Conservation (phyloP, 106 monocot species). For the Platanthera guangdongensis region DNA sequence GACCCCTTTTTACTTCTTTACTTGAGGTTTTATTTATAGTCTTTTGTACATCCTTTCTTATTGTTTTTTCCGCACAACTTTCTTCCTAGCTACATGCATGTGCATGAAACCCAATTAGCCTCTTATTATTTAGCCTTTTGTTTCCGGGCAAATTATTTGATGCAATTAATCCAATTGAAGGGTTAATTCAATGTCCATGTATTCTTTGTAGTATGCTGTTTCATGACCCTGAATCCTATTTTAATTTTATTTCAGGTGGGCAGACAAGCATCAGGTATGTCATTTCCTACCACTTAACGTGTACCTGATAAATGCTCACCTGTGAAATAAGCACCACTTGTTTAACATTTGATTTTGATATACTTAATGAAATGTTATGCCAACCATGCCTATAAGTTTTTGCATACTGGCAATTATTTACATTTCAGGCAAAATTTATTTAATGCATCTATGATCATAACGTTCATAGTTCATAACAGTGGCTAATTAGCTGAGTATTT, state of each 20-base stretch:
- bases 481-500: neutral
- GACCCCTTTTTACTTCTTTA: neutral
- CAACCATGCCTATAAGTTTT: neutral
- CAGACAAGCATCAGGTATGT: constrained; percentile 78
- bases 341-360: neutral
- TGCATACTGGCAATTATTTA: neutral
- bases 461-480: neutral
- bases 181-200: neutral
- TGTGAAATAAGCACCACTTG: neutral
- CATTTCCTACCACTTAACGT: neutral
- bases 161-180: neutral
- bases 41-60: neutral
- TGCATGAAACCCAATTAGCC: neutral
- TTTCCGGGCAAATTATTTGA: neutral
- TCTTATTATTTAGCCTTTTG: neutral
- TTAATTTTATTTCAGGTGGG: constrained; percentile 47
- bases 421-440: neutral
- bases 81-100: neutral
- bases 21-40: neutral
- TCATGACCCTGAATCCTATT: constrained; percentile 11
- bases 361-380: neutral
- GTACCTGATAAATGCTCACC: neutral
- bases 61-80: neutral
- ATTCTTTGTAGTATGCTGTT: neutral
- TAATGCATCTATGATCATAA: neutral